phyloP scores from a whole-genome alignment of 176 grass and related monocot genomes.

The Bromus sterilis region DNA sequence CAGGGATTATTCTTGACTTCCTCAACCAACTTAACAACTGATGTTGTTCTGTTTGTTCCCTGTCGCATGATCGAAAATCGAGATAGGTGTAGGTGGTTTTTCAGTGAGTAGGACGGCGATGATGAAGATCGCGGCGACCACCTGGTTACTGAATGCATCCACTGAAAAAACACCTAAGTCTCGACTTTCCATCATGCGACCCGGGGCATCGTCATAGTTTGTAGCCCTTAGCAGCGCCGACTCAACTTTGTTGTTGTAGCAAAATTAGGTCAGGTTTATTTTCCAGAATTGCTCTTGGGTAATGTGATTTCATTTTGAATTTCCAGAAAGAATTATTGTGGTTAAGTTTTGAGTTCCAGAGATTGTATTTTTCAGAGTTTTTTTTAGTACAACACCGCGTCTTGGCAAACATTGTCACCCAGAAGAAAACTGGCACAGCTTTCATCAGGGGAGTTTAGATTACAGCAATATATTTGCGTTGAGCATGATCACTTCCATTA shows the following conservation, averaged over 20 bases:
- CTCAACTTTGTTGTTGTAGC: neutral
- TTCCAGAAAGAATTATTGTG: neutral
- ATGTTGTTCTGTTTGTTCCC: neutral
- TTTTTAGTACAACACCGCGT: neutral
- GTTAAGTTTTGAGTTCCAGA: neutral
- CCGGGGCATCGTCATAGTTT: neutral
- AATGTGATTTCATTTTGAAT: neutral
- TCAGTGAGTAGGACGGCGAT: neutral
- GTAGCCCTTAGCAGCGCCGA: neutral
- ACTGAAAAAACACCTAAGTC: neutral
- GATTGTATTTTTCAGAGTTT: neutral
- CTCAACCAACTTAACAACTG: neutral
- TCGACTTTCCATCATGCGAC: neutral
- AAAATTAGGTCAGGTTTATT: neutral
- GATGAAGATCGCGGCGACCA: no score
- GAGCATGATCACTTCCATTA: conserved; percentile 14
- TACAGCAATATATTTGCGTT: conserved; percentile 11
- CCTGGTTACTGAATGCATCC: neutral
- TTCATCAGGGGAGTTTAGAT: neutral
- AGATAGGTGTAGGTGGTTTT: neutral
- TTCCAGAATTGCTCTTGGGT: neutral
- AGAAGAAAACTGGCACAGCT: neutral
- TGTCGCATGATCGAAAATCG: neutral
- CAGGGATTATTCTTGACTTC: neutral
- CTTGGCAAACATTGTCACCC: neutral